phyloP scores from a whole-genome alignment of 768 basidiomycete species.

The Infundibulicybe gibba region DNA sequence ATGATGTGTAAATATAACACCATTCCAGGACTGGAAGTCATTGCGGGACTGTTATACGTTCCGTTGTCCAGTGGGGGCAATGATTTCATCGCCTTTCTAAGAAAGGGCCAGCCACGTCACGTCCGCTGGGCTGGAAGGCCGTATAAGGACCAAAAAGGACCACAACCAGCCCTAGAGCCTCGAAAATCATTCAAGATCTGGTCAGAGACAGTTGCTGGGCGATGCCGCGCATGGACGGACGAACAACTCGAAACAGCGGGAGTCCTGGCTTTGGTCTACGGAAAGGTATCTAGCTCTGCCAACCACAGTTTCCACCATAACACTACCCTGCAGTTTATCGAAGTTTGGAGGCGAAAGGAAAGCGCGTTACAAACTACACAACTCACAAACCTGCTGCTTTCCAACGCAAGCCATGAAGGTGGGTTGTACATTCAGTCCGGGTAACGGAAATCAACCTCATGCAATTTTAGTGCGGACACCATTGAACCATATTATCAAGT shows the following conservation, averaged over 20 bases:
- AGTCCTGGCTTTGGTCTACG: constrained; percentile 75
- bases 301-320: background rate
- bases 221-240: constrained; percentile 72
- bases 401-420: constrained; percentile 85
- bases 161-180: constrained; percentile 53
- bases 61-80: constrained; percentile 69
- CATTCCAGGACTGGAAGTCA: constrained; percentile 47
- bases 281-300: constrained; percentile 41
- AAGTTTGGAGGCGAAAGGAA: constrained; percentile 84
- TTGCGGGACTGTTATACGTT: constrained; percentile 74
- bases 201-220: constrained; percentile 70
- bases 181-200: constrained; percentile 79
- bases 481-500: constrained; percentile 83
- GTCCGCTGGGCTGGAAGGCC: constrained; percentile 82
- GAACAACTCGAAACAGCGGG: constrained; percentile 82
- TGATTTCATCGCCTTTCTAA: constrained; percentile 79
- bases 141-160: constrained; percentile 33
- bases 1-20: background rate
- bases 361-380: constrained; percentile 66
- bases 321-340: constrained; percentile 59
- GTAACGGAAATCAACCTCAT: too few relatives aligned
- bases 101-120: constrained; percentile 69
- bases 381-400: constrained; percentile 68
- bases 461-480: constrained; percentile 58
- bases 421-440: constrained; percentile 2